A percentile compares a stretch with the other conserved stretches of the same genome.
Conservation (phyloP, 148 eudicot species). For the Fagopyrum esculentum region DNA sequence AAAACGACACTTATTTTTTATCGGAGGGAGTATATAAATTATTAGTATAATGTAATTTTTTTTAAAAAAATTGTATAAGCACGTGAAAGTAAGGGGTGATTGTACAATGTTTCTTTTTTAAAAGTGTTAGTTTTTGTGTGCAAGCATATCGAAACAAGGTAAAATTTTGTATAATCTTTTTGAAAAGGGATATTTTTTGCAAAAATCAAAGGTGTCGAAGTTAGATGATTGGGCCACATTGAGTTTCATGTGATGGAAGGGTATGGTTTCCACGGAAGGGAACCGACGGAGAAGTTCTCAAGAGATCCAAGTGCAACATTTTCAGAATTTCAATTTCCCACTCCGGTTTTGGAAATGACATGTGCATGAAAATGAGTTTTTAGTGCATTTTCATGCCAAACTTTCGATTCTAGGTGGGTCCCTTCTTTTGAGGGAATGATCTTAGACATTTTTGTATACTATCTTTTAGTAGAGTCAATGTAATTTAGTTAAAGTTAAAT, state of each 20-base stretch:
- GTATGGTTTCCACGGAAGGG: slow-evolving; percentile 10
- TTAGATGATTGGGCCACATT: not conserved
- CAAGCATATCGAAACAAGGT: too few relatives aligned
- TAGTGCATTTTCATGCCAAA: slow-evolving; percentile 11
- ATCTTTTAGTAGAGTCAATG: not conserved
- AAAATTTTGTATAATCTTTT: too few relatives aligned
- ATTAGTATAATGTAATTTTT: too few relatives aligned
- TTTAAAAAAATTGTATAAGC: too few relatives aligned
- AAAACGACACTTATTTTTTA: too few relatives aligned
- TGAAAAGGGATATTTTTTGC: too few relatives aligned
- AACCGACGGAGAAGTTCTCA: slow-evolving; percentile 10
- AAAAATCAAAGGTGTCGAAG: too few relatives aligned
- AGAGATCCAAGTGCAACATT: not conserved
- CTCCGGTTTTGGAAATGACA: slow-evolving; percentile 1
- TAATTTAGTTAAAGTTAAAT: slow-evolving; percentile 3
- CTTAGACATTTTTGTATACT: slow-evolving; percentile 1
- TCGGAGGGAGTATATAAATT: too few relatives aligned
- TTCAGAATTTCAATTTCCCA: slow-evolving; percentile 6
- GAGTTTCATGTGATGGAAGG: not conserved
- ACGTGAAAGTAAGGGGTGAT: too few relatives aligned
- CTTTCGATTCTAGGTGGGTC: not conserved
- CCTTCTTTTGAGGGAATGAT: slow-evolving; percentile 5
- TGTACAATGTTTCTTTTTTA: too few relatives aligned
- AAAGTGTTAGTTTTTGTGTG: too few relatives aligned
- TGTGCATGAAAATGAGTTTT: slow-evolving; percentile 1